These are phyloP conservation scores for Graphilbum sp. DNA, from an alignment of 2,329 filamentous ascomycete genomes.

Conservation along the genomic window DNA sequence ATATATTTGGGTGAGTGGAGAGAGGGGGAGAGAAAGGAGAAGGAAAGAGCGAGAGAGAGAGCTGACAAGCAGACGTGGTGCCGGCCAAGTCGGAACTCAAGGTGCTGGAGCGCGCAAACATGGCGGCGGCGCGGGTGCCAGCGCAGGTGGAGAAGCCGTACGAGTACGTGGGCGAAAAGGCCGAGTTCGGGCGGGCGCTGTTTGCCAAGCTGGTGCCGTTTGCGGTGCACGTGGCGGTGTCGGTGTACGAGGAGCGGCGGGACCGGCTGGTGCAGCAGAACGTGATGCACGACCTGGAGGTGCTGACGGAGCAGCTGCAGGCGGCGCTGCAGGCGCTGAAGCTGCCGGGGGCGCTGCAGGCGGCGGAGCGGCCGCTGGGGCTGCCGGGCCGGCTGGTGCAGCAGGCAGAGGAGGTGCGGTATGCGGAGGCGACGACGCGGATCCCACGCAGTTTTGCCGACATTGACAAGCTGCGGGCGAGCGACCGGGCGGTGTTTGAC, in stretches of 20 bases:
- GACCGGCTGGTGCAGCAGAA: constrained; percentile 82
- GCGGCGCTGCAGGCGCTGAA: constrained; percentile 68
- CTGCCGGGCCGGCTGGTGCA: constrained; percentile 71
- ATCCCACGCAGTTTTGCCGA: constrained; percentile 71
- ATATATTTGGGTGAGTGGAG: constrained; percentile 62
- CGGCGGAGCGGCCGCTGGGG: constrained; percentile 84
- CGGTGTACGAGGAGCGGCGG: constrained; percentile 82
- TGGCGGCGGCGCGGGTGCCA: constrained; percentile 68
- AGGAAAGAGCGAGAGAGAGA: no score
- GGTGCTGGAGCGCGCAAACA: constrained; percentile 69
- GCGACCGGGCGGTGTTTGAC: constrained; percentile 61
- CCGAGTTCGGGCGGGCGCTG: constrained; percentile 66
- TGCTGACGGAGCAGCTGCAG: constrained; percentile 63
- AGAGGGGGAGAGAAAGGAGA: no score
- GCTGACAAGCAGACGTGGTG: constrained; percentile 40
- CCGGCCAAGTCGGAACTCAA: constrained; percentile 80
- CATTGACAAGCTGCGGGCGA: constrained; percentile 73
- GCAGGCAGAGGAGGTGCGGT: constrained; percentile 85
- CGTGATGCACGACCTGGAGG: constrained; percentile 72
- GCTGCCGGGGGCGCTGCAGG: constrained; percentile 82
- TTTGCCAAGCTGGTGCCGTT: constrained; percentile 91
- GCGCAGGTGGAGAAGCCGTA: constrained; percentile 69
- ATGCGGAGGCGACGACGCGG: constrained; percentile 69
- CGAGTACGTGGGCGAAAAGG: constrained; percentile 62
- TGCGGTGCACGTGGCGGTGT: constrained; percentile 85